Evolutionary conservation across 2,329 filamentous ascomycete genomes (phyloP).

Genomic region (Talaromyces sp.): DNA sequence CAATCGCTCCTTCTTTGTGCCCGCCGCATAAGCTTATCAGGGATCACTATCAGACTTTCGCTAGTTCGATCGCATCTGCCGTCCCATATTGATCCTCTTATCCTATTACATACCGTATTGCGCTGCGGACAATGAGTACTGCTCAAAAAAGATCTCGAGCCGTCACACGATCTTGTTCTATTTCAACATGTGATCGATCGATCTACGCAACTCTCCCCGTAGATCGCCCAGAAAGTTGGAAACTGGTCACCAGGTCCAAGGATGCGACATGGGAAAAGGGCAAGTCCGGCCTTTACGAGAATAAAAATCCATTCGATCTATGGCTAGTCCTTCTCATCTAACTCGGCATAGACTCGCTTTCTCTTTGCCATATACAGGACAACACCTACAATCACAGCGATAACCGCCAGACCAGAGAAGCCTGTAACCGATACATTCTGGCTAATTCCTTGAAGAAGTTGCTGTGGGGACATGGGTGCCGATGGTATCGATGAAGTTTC

Average conservation of each 20-base stretch:
- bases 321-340: slow-evolving; percentile 8
- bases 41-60: neutral
- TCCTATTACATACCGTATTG: neutral
- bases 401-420: slow-evolving; percentile 25
- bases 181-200: neutral
- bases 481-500: neutral
- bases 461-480: slow-evolving; percentile 13
- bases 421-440: slow-evolving; percentile 10
- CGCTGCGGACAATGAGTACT: neutral
- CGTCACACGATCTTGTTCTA: slow-evolving; percentile 1
- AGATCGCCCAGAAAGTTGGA: neutral
- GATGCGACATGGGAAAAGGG: neutral
- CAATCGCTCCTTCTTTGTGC: neutral
- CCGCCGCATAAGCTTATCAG: neutral
- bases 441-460: slow-evolving; percentile 11
- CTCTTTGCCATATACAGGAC: slow-evolving; percentile 17
- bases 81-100: neutral
- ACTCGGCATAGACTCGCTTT: neutral
- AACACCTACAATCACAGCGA: slow-evolving; percentile 25
- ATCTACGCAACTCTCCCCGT: neutral
- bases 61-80: neutral
- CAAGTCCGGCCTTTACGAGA: neutral
- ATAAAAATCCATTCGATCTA: neutral
- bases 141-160: neutral
- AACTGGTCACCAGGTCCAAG: neutral